Conservation (phyloP, 2,329 filamentous ascomycete genomes). For the Paecilomyces fulvus region DNA sequence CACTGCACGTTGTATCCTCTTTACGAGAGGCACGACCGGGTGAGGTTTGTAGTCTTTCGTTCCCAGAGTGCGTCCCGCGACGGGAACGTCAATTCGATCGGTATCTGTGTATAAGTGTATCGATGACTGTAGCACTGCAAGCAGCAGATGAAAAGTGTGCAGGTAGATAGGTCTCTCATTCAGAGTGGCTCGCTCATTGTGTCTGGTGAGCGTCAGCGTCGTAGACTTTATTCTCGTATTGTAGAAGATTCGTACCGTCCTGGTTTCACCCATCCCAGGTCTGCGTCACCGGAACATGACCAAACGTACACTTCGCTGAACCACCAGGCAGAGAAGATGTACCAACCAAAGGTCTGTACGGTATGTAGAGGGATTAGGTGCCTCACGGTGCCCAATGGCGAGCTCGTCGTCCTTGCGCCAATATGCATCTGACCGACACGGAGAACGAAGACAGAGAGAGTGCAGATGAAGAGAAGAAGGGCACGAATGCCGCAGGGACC, state of each 20-base stretch:
- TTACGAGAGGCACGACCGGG: constrained; percentile 25
- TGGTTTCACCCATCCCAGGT: constrained; percentile 65
- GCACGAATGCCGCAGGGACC: constrained; percentile 67
- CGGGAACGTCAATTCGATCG: constrained; percentile 55
- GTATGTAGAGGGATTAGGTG: constrained; percentile 52
- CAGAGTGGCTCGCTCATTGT: constrained; percentile 61
- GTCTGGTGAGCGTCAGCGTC: constrained; percentile 18
- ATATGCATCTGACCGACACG: constrained; percentile 78
- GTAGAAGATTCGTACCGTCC: constrained; percentile 45
- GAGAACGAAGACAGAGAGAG: constrained; percentile 70
- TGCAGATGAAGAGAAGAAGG: constrained; percentile 65
- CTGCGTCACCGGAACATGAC: constrained; percentile 51
- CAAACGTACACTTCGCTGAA: constrained; percentile 77
- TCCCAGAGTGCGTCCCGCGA: constrained; percentile 26
- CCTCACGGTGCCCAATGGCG: constrained; percentile 56
- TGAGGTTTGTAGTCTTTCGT: constrained; percentile 29
- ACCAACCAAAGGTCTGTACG: constrained; percentile 65
- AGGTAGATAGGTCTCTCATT: constrained; percentile 85
- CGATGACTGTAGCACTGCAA: constrained; percentile 62
- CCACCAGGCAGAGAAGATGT: constrained; percentile 65
- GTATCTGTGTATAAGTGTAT: constrained; percentile 65
- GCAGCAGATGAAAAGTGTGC: constrained; percentile 57
- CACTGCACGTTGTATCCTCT: constrained; percentile 29
- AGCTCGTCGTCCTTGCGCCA: constrained; percentile 62
- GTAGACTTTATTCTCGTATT: constrained; percentile 1